Percentiles rank a stretch among this genome's conserved stretches.
Conservation (phyloP, 1,284 basidiomycete species). For the Chondrostereum purpureum region DNA sequence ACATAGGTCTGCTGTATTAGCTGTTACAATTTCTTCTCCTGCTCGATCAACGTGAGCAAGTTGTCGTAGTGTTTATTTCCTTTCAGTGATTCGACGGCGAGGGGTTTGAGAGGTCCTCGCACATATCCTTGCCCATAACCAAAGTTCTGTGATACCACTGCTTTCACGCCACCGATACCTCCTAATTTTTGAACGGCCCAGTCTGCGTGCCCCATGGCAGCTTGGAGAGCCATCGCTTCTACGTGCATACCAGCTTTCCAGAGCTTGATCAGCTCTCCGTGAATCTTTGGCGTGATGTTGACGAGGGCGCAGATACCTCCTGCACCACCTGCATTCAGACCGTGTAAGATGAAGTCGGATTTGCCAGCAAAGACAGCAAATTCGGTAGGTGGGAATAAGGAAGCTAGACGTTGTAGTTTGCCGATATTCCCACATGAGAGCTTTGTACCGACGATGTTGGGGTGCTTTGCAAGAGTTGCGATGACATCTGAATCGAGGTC, state of each 20-base stretch:
- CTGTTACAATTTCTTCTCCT: conserved; percentile 50
- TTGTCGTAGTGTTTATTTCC: conserved; percentile 29
- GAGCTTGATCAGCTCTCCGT: conserved; percentile 53
- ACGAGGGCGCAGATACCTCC: conserved; percentile 73
- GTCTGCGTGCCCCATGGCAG: conserved; percentile 65
- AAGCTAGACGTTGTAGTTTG: conserved; percentile 73
- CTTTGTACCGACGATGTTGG: conserved; percentile 86
- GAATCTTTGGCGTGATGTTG: conserved; percentile 73
- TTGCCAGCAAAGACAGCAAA: conserved; percentile 64
- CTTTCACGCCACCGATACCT: conserved; percentile 66
- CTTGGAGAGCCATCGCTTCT: conserved; percentile 68
- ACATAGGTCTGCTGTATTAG: too few relatives aligned
- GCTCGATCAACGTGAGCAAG: conserved; percentile 50
- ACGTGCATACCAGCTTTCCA: conserved; percentile 52
- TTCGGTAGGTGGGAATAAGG: conserved; percentile 39
- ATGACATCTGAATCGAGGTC: conserved; percentile 85
- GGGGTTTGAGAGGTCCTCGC: conserved; percentile 49
- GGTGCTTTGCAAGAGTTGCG: conserved; percentile 65
- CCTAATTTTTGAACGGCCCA: conserved; percentile 69
- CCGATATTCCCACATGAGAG: conserved; percentile 83
- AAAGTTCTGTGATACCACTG: conserved; percentile 61
- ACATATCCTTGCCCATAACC: conserved; percentile 58
- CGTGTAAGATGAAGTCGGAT: conserved; percentile 62
- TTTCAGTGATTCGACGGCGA: conserved; percentile 22
- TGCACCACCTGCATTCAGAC: conserved; percentile 60